A percentile compares a stretch with the other conserved stretches of the same genome.
Conservation (phyloP, 257 asterid genomes). For the Forsythia suspensa region DNA sequence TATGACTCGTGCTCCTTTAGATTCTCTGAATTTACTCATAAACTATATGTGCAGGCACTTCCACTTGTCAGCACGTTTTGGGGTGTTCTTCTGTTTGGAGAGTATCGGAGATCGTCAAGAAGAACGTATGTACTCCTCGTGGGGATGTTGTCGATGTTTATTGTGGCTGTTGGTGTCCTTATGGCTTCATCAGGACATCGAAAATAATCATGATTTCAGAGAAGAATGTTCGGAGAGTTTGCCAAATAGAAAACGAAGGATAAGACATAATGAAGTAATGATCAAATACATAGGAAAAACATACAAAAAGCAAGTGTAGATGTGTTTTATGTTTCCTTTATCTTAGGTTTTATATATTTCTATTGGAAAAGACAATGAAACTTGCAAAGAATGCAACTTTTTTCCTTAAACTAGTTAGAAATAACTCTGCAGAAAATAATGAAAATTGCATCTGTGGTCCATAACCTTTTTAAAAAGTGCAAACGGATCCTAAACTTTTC, state of each 20-base stretch:
- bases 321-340: no score
- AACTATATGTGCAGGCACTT: conserved; percentile 57
- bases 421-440: not conserved
- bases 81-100: conserved; percentile 80
- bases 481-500: no score
- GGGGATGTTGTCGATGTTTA: conserved; percentile 77
- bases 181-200: conserved; percentile 93
- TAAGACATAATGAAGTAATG: not conserved
- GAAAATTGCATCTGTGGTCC: no score
- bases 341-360: no score
- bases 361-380: not conserved
- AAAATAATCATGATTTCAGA: conserved; percentile 22
- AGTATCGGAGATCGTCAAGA: conserved; percentile 75
- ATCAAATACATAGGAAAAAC: no score
- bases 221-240: not conserved
- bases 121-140: conserved; percentile 62
- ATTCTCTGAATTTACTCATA: not conserved
- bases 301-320: no score
- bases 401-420: not conserved
- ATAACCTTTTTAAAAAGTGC: no score
- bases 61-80: conserved; percentile 95
- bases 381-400: no score
- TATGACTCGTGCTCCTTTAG: not conserved
- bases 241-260: not conserved
- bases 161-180: conserved; percentile 77